These are phyloP conservation scores for Botrytis squamosa DNA, from an alignment of 2,329 filamentous ascomycete species.

Conservation along the genomic window DNA sequence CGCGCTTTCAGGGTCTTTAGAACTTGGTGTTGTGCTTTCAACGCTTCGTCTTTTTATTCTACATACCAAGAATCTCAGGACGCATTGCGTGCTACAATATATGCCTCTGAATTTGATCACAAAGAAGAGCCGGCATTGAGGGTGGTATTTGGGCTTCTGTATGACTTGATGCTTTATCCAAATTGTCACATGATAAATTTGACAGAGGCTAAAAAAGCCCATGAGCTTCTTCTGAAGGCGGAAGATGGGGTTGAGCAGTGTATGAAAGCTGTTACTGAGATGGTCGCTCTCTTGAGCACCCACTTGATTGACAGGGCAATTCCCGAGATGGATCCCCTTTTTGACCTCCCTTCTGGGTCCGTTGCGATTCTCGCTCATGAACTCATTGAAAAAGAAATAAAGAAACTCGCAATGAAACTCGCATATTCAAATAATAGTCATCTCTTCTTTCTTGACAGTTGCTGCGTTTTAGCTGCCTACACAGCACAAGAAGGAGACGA, in stretches of 20 bases:
- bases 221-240: neutral
- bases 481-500: neutral
- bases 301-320: too few species aligned
- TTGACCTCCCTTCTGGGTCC: too few species aligned
- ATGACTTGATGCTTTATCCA: neutral
- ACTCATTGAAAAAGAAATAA: too few species aligned
- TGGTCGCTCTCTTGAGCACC: accelerated
- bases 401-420: too few species aligned
- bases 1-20: neutral
- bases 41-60: accelerated
- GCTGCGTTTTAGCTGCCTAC: neutral
- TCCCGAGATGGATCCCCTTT: too few species aligned
- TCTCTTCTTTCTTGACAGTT: neutral
- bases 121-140: too few species aligned
- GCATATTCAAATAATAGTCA: too few species aligned
- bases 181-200: too few species aligned
- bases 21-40: neutral
- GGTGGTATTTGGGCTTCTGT: neutral
- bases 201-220: too few species aligned
- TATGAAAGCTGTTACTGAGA: accelerated
- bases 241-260: accelerated
- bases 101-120: too few species aligned
- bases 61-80: accelerated
- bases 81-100: accelerated
- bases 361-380: too few species aligned